Evolutionary conservation across 164 flowering plant genomes (phyloP), one percentile per base, ranked within the genome.

Genomic region (Berberis thunbergii): DNA sequence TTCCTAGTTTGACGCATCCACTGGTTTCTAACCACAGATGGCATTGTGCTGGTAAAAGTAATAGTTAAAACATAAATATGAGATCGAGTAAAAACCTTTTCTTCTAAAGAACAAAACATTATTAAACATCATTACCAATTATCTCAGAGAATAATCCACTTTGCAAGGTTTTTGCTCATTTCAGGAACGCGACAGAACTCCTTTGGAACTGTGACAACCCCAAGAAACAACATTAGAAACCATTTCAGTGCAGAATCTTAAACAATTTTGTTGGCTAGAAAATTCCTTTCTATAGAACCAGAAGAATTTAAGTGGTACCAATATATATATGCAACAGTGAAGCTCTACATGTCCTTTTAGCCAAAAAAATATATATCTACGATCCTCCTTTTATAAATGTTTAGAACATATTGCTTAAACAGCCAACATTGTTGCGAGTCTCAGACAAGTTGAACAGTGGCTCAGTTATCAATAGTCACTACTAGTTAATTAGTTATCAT

Each of bases 161-260:
- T 26, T 26, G 26, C 26, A 26, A 26, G 49, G 11, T 52, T 12
- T 26, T 4, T 3, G 12, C 6, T 7, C 8, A 5, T 26, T 63
- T 83, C 77, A 89, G 62, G 86, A 55, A 8, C 95, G 87, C 2
- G 91, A 80, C 8, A 89, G 70, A 26, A 89, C 92, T 43, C 97
- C 94, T 75, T 89, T 89, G 6, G 97, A 89, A 73, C 94, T 89
- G 87, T 78, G 67, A 7, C 61, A 1, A 59, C 13, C 3, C 57
- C 4, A 69, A 45, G 58, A 1, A 5, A 57, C 13, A 7, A 53
- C 26, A 55, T 7, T 63, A 9, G 66, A 3, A 26, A 55, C 7
- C 9, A 48, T 48, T 5, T 48, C 5, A 48, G 5, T 5, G 52
- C 52, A 6, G 52, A 49, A 49, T 6, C 11, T 49, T 11, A 49